Base-by-base conservation (phyloP, 768 basidiomycete genomes). In the Lanmaoa pseudosensibilis region DNA sequence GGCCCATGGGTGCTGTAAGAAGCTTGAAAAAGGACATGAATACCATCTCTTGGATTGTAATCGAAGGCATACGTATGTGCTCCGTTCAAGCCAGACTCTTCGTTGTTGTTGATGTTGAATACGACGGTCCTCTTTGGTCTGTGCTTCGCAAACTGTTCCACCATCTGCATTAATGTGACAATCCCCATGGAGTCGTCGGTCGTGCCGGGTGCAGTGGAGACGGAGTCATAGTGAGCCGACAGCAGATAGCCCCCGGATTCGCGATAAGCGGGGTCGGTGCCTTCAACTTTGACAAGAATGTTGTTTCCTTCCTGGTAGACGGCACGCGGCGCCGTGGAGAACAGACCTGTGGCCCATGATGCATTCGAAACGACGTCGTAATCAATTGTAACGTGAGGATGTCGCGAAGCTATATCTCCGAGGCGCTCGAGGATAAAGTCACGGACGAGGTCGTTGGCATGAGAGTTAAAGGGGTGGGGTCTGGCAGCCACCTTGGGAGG, bases 61-160 rank as follows among this genome's bases (percentile, higher is more conserved):
- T 46, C 49, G 46, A 53, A 52, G 49, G 48, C 69, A 60, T 68
- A 90, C 81, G 78, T 75, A 65, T 85, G 84, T 9, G 90, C 86
- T 23, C 91, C 91, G 57, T 86, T 80, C 60, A 92, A 68, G 34
- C 84, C 81, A 67, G 90, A 84, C 63, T 94, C 91, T 65, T 93
- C 92, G 1, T 87, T 91, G 57, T 93, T 92, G 69, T 94, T 94
- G 68, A 91, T 80, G 63, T 92, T 90, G 76, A 93, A 91, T 4
- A 94, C 71, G 7, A 86, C 85, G 0, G 88, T 88, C 38, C 84
- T 77, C 40, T 73, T 70, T 1, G 82, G 82, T 8, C 78, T 74
- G 39, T 84, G 74, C 53, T 73, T 69, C 0, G 77, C 75, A 50
- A 84, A 75, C 59, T 83, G 80, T 39, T 83, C 73, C 36, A 89